Evolutionary conservation across 75 land plant species (phyloP), one percentile per base, ranked within the genome.

Genomic region (Pinus albicaulis): DNA sequence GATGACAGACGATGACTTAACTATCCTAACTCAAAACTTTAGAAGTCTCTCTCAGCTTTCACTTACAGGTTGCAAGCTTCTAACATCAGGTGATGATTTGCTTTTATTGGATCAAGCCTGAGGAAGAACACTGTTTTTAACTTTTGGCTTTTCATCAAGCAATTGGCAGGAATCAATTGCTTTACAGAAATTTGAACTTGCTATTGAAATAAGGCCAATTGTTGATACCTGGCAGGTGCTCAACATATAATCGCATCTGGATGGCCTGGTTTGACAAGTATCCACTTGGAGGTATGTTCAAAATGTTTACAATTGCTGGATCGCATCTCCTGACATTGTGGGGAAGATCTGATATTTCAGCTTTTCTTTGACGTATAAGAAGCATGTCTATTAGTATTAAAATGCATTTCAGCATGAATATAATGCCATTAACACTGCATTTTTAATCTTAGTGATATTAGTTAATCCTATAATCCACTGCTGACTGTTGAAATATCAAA

Each of bases 191-290:
- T 66, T 3, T 66, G 71, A 66, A 38, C 48, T 17, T 38, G 71
- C 71, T 20, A 66, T 7, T 66, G 71, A 66, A 66, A 66, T 64
- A 64, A 28, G 34, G 38, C 71, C 24, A 14, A 75, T 20, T 48
- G 55, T 11, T 24, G 76, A 56, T 26, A 76, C 53, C 60, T 26
- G 53, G 28, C 72, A 88, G 90, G 82, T 68, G 73, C 90, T 53
- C 90, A 88, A 62, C 55, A 60, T 25, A 85, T 88, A 55, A 88
- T 88, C 34, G 85, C 90, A 61, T 44, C 26, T 76, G 87, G 90
- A 74, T 88, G 87, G 87, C 90, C 85, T 73, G 87, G 90, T 19
- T 80, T 88, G 81, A 78, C 77, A 55, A 76, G 77, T 69, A 31
- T 88, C 24, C 79, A 78, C 80, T 74, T 88, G 62, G 85, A 88